Evolutionary conservation across 2,329 filamentous ascomycete species (phyloP), one percentile per base, ranked within the genome.

Genomic region (Botrytis deweyae): DNA sequence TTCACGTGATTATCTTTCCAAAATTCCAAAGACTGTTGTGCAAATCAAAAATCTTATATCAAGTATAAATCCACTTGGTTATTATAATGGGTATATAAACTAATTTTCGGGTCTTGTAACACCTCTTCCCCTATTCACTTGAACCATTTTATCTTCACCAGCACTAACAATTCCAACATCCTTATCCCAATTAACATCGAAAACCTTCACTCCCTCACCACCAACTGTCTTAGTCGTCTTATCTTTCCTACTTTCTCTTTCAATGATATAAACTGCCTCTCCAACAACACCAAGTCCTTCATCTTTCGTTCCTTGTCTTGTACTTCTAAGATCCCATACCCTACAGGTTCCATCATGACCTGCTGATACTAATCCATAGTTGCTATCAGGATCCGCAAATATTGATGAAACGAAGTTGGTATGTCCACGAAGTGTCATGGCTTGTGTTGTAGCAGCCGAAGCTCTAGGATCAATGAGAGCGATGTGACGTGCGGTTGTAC

Each of bases 111-210:
- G 74, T 74, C 76, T 79, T 4, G 80, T 81, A 68, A 81, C 77
- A 40, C 80, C 80, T 73, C 76, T 77, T 10, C 80, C 80, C 61
- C 77, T 78, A 75, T 99, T 98, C 75, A 99, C 90, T 86, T 99
- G 96, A 79, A 99, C 91, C 85, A 89, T 91, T 85, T 96, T 97
- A 81, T 99, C 96, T 87, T 98, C 95, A 25, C 95, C 94, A 62
- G 87, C 94, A 80, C 93, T 97, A 63, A 98, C 92, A 81, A 99
- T 95, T 1, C 96, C 97, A 80, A 97, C 90, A 10, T 90, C 88
- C 81, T 87, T 86, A 82, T 98, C 93, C 96, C 96, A 99, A 74
- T 87, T 88, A 8, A 98, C 93, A 49, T 90, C 89, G 82, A 98
- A 93, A 67, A 99, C 94, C 87, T 98, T 98, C 76, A 91, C 89